These are phyloP conservation scores for Cylindrodendrum hubeiense DNA, from an alignment of 2,329 filamentous ascomycete genomes.

Conservation along the genomic window DNA sequence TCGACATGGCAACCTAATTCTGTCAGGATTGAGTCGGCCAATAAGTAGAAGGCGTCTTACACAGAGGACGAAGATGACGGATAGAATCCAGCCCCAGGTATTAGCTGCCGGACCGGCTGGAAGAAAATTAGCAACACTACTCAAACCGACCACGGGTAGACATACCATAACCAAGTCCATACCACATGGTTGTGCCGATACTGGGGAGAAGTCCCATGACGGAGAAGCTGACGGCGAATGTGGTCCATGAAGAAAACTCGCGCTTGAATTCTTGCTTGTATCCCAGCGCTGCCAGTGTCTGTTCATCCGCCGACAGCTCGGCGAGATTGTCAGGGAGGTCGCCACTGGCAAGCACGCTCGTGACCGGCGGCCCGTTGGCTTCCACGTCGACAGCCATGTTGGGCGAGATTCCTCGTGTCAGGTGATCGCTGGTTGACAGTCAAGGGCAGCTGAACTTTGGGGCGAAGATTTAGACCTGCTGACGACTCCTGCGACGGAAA, in stretches of 20 bases:
- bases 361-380: conserved; percentile 8
- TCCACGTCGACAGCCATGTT: conserved; percentile 19
- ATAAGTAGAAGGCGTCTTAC: not conserved
- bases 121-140: not conserved
- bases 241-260: conserved; percentile 23
- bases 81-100: conserved; percentile 28
- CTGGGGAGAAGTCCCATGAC: conserved; percentile 28
- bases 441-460: not conserved
- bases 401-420: not conserved
- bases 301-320: conserved; percentile 19
- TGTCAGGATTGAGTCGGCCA: not conserved
- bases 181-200: conserved; percentile 30
- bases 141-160: not conserved
- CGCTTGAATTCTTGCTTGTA: conserved; percentile 30
- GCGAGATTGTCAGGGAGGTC: conserved; percentile 19
- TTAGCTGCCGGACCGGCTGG: conserved; percentile 24
- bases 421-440: not conserved
- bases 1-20: conserved; percentile 24
- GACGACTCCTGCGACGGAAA: too few relatives aligned
- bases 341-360: conserved; percentile 15
- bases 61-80: conserved; percentile 27
- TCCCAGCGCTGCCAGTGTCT: conserved; percentile 23
- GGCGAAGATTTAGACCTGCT: not conserved
- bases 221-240: conserved; percentile 24
- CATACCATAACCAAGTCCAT: conserved; percentile 25